Evolutionary conservation across 345 rosid species (phyloP).

Genomic region (Euphorbia peplus): DNA sequence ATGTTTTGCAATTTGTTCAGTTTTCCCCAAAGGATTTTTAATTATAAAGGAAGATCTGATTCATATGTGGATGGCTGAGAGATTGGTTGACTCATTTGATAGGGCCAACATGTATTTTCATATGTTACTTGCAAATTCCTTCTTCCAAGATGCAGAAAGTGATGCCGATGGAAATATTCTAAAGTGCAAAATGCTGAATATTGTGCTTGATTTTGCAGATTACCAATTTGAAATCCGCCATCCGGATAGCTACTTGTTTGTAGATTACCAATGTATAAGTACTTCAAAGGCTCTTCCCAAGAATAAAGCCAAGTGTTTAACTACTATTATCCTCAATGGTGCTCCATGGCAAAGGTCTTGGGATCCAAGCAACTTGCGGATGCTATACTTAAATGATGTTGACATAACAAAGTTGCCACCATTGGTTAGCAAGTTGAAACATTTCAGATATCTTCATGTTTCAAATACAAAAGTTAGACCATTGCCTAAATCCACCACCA

Average conservation of each 20-base stretch:
- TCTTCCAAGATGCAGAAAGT: not conserved
- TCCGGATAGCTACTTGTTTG: not conserved
- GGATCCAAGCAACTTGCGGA: not conserved
- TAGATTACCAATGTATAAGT: not conserved
- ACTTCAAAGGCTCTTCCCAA: not conserved
- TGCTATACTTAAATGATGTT: too few relatives aligned
- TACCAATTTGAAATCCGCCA: not conserved
- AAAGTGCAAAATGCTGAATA: too few relatives aligned
- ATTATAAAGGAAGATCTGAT: not conserved
- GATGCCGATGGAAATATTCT: not conserved
- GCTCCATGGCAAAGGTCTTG: too few relatives aligned
- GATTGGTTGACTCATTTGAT: not conserved
- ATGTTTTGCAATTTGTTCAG: too few relatives aligned
- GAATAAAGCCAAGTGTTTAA: not conserved
- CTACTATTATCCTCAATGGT: not conserved
- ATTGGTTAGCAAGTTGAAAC: conserved; percentile 9
- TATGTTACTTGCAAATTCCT: not conserved
- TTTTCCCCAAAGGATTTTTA: not conserved
- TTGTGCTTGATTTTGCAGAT: too few relatives aligned
- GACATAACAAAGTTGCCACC: conserved; percentile 2
- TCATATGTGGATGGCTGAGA: not conserved
- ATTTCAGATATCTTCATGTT: conserved; percentile 24
- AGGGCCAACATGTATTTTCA: not conserved
- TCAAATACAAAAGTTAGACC: not conserved
- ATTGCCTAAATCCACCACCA: conserved; percentile 2